Evolutionary conservation across 805 yeast genomes (phyloP), one percentile per base, ranked within the genome.

Genomic region (Metschnikowia gruessii): DNA sequence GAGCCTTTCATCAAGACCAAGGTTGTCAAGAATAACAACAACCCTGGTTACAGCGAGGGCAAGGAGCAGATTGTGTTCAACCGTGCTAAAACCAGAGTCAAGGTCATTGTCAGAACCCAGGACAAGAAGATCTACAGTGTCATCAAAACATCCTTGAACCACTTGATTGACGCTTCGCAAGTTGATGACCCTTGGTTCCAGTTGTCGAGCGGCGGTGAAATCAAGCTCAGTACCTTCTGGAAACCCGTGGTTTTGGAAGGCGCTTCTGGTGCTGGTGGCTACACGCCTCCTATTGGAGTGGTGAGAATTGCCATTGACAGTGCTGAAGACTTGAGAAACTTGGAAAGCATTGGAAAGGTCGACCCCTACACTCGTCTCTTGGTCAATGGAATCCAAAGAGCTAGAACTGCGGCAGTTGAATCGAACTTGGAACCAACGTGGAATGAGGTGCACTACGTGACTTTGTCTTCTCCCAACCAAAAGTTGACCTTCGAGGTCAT

Each of bases 261-360:
- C 43, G 85, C 85, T 15, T 66, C 81, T 33, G 87, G 89, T 50
- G 68, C 87, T 18, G 81, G 83, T 55, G 94, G 92, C 42, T 92
- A 90, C 69, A 81, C 89, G n/a, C 89, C 89, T 48, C 99, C 99
- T 41, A 84, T 92, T 62, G 99, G 99, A 62, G 92, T 86, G 29
- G 76, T 91, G 5, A 82, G 97, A 60, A 74, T 94, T 24, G 73
- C 77, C 49, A 65, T 94, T 50, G 79, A 78, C 54, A 77, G 76
- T 50, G 97, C 95, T 36, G 79, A 76, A 46, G 85, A 81, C 50
- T 77, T 94, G 59, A 79, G 85, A 49, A 92, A 94, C 66, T 75
- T 91, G 66, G 97, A 92, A 65, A 85, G 80, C 45, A 75, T 94
- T 49, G 98, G 98, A 50, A 87, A 82, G 58, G 81, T 90, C 61